Evolutionary conservation across 345 rosid species (phyloP).

Genomic region (Fremontodendron californicum): DNA sequence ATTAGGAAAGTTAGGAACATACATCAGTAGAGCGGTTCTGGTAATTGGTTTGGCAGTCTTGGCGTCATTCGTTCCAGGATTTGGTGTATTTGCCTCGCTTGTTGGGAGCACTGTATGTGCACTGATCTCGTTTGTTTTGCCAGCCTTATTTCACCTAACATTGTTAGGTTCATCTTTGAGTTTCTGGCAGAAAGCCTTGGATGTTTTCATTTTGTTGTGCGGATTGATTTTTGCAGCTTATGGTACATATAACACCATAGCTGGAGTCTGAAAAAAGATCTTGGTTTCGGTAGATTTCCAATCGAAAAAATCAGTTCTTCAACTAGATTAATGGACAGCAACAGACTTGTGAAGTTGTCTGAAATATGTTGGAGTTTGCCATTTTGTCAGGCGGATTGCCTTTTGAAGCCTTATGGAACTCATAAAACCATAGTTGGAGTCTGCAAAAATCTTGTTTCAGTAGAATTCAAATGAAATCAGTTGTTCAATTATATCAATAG

Average conservation of each 20-base stretch:
- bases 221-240: conserved; percentile 71
- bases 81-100: conserved; percentile 63
- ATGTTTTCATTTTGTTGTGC: conserved; percentile 47
- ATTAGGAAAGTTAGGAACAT: conserved; percentile 24
- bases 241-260: conserved; percentile 53
- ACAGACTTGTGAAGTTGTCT: background rate
- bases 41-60: conserved; percentile 52
- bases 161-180: conserved; percentile 58
- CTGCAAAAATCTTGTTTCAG: too few relatives aligned
- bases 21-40: conserved; percentile 48
- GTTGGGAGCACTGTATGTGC: conserved; percentile 9
- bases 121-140: conserved; percentile 31
- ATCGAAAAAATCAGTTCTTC: background rate
- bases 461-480: too few relatives aligned
- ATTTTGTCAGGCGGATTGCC: background rate
- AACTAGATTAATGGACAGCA: background rate
- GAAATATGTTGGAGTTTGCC: background rate
- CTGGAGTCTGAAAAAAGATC: background rate
- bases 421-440: background rate
- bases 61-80: conserved; percentile 68
- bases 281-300: background rate
- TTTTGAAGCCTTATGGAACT: background rate
- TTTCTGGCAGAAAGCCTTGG: conserved; percentile 56
- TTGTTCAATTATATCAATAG: too few relatives aligned
- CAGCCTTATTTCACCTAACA: conserved; percentile 69